Evolutionary conservation across 805 yeast species (phyloP).

Genomic region (Wickerhamomyces mucosus): DNA sequence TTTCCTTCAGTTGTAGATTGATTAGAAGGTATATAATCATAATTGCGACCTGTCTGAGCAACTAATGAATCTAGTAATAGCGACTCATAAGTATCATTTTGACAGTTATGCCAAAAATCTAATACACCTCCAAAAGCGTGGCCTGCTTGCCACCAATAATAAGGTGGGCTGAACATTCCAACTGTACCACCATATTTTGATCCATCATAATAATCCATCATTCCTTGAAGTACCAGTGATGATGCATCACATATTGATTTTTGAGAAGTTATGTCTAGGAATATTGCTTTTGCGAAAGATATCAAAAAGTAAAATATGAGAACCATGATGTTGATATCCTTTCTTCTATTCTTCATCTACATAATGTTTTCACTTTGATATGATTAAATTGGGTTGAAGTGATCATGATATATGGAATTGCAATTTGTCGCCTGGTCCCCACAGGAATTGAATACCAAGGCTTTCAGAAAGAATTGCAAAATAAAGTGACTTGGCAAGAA

Average conservation of each 20-base stretch:
- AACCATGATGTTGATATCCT: too few species aligned
- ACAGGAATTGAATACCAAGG: too few species aligned
- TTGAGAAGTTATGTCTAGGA: constrained; percentile 27
- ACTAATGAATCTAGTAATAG: constrained; percentile 46
- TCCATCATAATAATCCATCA: constrained; percentile 67
- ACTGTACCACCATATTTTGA: constrained; percentile 53
- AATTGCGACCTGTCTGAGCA: constrained; percentile 33
- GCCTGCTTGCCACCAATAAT: constrained; percentile 92
- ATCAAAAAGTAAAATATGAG: background rate
- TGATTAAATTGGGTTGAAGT: too few species aligned
- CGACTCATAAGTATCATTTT: constrained; percentile 54
- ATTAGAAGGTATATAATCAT: constrained; percentile 51
- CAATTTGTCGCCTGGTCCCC: too few species aligned
- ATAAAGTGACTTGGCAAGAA: too few species aligned
- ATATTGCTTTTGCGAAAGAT: constrained; percentile 3
- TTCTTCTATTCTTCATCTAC: too few species aligned
- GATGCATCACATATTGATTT: constrained; percentile 51
- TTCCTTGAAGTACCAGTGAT: constrained; percentile 47
- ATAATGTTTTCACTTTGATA: too few species aligned
- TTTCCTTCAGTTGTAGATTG: constrained; percentile 61
- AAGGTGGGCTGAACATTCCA: constrained; percentile 57
- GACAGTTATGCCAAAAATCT: constrained; percentile 64
- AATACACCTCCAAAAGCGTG: constrained; percentile 63
- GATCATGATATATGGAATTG: too few species aligned
- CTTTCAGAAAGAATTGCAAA: too few species aligned